Base-by-base conservation (phyloP, 2,329 filamentous ascomycete species). In the Ophiosphaerella narmari region DNA sequence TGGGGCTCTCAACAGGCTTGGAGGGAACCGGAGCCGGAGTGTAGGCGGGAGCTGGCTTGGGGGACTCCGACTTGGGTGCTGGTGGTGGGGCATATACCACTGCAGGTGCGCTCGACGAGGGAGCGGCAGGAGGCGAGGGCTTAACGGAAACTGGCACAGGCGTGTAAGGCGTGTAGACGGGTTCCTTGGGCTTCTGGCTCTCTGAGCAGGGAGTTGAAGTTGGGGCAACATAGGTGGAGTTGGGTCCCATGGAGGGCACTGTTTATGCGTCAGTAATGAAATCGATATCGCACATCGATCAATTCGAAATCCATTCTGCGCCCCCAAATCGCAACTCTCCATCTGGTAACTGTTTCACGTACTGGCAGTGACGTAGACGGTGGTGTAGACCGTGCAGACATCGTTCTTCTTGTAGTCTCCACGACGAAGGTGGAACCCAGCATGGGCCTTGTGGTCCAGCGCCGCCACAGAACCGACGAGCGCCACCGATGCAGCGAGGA, bases 141-240 rank as follows among this genome's bases (percentile, higher is more conserved):
- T 49, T 52, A 46, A 48, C 54, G 18, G 41, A 26, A 41, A 54
- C 54, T 35, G 57, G 55, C 39, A 59, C 55, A 24, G 55, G 43
- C 18, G 57, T 53, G 41, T 44, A 32, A 21, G 62, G 65, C 5
- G 60, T 57, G 52, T 63, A 61, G 42, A 90, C 78, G 43, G 79
- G 26, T 8, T 7, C 26, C 26, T 29, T 74, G 51, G 83, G 80
- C 56, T 83, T 54, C 84, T 86, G 59, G 89, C 68, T 55, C 88
- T 92, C 61, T 82, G 88, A 52, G 87, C 86, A 61, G 86, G 85
- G 80, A 90, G 88, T 90, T 79, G 91, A 91, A 55, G 82, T 83
- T 74, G 88, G 29, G 88, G 62, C 57, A 40, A 59, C 53, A 50
- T 60, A 46, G 16, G 68, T 65, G 26, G 63, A 59, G 62, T 69